A percentile compares a stretch with the other conserved stretches of the same genome.
phyloP scores from a whole-genome alignment of 495 filamentous ascomycete genomes.

The Pseudotulostoma volvatum region DNA sequence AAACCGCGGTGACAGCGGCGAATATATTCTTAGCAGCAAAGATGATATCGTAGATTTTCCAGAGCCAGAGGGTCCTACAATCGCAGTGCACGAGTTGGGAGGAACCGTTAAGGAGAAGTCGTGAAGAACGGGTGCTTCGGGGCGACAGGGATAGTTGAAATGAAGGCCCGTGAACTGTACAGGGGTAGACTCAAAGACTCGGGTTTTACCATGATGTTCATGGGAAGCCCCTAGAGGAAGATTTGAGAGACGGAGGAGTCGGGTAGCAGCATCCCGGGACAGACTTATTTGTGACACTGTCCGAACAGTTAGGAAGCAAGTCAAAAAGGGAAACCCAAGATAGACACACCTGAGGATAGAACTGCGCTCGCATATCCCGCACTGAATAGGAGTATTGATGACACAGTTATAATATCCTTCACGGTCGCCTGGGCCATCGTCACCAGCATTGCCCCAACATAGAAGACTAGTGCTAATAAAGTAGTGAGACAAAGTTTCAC shows the following conservation, averaged over 20 bases:
- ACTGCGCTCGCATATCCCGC: constrained; percentile 54
- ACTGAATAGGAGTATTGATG: constrained; percentile 72
- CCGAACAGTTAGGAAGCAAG: constrained; percentile 3
- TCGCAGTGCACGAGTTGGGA: constrained; percentile 45
- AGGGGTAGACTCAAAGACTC: constrained; percentile 36
- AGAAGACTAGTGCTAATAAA: constrained; percentile 58
- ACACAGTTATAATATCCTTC: constrained; percentile 49
- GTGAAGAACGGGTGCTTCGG: constrained; percentile 35
- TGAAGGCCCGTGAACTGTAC: constrained; percentile 41
- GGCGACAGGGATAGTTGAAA: constrained; percentile 54
- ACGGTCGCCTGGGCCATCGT: constrained; percentile 28
- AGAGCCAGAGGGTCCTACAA: constrained; percentile 70
- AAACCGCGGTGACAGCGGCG: constrained; percentile 15
- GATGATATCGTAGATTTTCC: constrained; percentile 80
- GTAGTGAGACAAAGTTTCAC: no score
- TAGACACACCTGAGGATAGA: constrained; percentile 39
- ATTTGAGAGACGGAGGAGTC: constrained; percentile 54
- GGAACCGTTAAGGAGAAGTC: constrained; percentile 44
- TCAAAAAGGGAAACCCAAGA: background rate
- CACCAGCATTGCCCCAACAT: constrained; percentile 55
- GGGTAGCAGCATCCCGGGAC: constrained; percentile 52
- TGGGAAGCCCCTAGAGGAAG: constrained; percentile 38
- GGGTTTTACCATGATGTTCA: constrained; percentile 36
- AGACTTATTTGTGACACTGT: constrained; percentile 63
- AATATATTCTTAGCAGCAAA: constrained; percentile 55